Percentiles rank a stretch among this genome's conserved stretches.
Evolutionary conservation across 2,329 filamentous ascomycete species (phyloP).

Genomic region (Fusarium sp.): DNA sequence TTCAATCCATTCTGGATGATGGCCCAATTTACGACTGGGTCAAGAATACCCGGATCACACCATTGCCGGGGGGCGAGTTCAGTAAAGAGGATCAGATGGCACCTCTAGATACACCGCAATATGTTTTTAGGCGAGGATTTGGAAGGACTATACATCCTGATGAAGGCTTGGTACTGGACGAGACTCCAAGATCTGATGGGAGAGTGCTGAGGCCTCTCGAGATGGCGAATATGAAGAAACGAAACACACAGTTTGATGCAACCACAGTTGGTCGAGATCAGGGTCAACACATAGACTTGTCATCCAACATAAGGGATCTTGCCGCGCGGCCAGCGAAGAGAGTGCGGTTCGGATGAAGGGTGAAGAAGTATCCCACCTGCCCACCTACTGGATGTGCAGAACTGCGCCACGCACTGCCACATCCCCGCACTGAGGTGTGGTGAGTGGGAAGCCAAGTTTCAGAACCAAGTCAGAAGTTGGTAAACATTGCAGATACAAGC

Average conservation of each 20-base stretch:
- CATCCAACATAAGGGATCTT: conserved; percentile 26
- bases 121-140: conserved; percentile 64
- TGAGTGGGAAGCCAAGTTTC: conserved; percentile 31
- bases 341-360: conserved; percentile 44
- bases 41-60: conserved; percentile 61
- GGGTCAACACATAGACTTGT: conserved; percentile 13
- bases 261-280: conserved; percentile 19
- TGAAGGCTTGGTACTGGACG: conserved; percentile 56
- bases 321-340: conserved; percentile 47
- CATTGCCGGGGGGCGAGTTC: conserved; percentile 43
- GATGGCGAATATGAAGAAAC: conserved; percentile 42
- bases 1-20: conserved; percentile 69
- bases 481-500: conserved; percentile 6
- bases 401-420: conserved; percentile 29
- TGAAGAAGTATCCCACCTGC: conserved; percentile 7
- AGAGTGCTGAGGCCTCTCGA: conserved; percentile 11
- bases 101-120: conserved; percentile 57
- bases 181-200: conserved; percentile 24
- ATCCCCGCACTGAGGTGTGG: conserved; percentile 21
- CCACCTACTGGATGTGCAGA: background rate
- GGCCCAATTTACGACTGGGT: conserved; percentile 70
- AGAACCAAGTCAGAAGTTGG: conserved; percentile 40
- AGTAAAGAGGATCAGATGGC: conserved; percentile 62
- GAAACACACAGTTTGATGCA: conserved; percentile 31
- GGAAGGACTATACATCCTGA: conserved; percentile 57